Percentiles rank a stretch among this genome's conserved stretches.
phyloP scores from a whole-genome alignment of 2,329 filamentous ascomycete genomes.

The Blumeriella jaapii region DNA sequence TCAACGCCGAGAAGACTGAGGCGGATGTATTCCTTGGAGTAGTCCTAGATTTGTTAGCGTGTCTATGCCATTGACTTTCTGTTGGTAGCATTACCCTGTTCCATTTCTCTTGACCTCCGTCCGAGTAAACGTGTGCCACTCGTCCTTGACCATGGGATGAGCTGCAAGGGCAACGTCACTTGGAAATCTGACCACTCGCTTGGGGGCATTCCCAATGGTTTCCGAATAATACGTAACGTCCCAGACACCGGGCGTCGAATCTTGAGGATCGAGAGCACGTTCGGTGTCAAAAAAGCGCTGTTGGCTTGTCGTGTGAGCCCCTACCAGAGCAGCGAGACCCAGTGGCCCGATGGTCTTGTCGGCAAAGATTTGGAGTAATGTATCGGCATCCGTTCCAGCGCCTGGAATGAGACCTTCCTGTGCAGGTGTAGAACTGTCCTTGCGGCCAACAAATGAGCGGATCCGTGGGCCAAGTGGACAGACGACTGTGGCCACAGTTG shows the following conservation, averaged over 20 bases:
- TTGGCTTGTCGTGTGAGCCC: conserved; percentile 39
- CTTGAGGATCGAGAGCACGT: conserved; percentile 39
- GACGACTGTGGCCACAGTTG: conserved; percentile 27
- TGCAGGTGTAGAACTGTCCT: conserved; percentile 32
- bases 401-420: conserved; percentile 35
- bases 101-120: conserved; percentile 30
- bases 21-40: conserved; percentile 40
- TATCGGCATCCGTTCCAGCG: conserved; percentile 33
- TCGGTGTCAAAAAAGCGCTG: conserved; percentile 37
- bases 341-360: conserved; percentile 40
- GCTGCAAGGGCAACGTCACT: conserved; percentile 6
- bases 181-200: conserved; percentile 9
- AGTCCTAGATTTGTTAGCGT: conserved; percentile 30
- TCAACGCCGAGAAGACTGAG: conserved; percentile 43
- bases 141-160: conserved; percentile 23
- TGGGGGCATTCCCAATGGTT: conserved; percentile 34
- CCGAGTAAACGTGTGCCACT: conserved; percentile 31
- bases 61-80: not conserved
- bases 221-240: conserved; percentile 39
- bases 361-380: conserved; percentile 29
- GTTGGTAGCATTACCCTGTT: conserved; percentile 28
- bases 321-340: conserved; percentile 43
- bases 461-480: conserved; percentile 42
- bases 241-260: conserved; percentile 39
- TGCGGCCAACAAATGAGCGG: conserved; percentile 39